phyloP scores from a whole-genome alignment of 1,284 basidiomycete genomes.

The Apiotrichum mycotoxinovorans region DNA sequence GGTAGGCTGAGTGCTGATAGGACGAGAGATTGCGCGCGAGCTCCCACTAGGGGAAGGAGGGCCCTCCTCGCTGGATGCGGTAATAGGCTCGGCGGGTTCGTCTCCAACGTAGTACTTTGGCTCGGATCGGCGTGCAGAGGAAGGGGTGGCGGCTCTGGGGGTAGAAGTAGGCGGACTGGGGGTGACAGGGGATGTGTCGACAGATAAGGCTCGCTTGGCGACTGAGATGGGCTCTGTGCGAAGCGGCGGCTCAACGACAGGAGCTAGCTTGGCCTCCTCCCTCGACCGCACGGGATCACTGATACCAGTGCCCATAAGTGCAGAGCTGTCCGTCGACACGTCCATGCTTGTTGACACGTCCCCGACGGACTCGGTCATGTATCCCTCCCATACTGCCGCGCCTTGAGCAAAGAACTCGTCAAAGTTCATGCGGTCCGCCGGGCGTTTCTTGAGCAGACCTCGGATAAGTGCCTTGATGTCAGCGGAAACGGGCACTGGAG shows the following conservation, averaged over 20 bases:
- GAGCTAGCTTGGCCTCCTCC: background rate
- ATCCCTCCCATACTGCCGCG: conserved; percentile 67
- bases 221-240: background rate
- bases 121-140: conserved; percentile 29
- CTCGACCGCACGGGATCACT: background rate
- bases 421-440: conserved; percentile 80
- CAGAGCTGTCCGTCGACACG: conserved; percentile 12
- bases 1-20: conserved; percentile 22
- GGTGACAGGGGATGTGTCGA: conserved; percentile 4
- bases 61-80: background rate
- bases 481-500: conserved; percentile 58
- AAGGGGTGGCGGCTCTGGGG: conserved; percentile 7
- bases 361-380: conserved; percentile 58
- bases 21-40: conserved; percentile 25
- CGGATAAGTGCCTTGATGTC: conserved; percentile 90
- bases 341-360: conserved; percentile 34
- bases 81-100: conserved; percentile 17
- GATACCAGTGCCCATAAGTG: conserved; percentile 12
- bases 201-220: conserved; percentile 3
- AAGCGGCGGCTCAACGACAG: conserved; percentile 9
- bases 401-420: conserved; percentile 83
- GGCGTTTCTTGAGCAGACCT: conserved; percentile 73
- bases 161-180: conserved; percentile 8
- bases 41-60: conserved; percentile 8
- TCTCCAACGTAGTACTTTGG: conserved; percentile 47